Evolutionary conservation across 2,329 filamentous ascomycete species (phyloP).

Genomic region (Clathrospora elynae): DNA sequence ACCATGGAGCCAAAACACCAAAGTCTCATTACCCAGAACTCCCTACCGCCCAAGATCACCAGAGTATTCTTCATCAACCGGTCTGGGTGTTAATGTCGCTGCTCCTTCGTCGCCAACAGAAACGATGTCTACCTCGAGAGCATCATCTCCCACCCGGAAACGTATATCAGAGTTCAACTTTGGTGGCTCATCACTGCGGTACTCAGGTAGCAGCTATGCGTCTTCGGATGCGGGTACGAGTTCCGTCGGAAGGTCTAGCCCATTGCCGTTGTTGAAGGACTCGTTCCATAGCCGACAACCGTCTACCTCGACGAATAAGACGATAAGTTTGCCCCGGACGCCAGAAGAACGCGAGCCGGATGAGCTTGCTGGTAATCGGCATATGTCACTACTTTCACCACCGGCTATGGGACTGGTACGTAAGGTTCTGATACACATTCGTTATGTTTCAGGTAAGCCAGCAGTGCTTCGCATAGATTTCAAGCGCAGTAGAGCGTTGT

Average conservation of each 20-base stretch:
- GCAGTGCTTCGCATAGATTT: too few species aligned
- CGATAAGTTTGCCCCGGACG: constrained; percentile 17
- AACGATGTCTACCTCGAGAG: constrained; percentile 6
- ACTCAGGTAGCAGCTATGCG: constrained; percentile 79
- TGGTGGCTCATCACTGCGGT: constrained; percentile 82
- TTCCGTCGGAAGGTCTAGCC: constrained; percentile 20
- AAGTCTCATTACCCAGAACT: constrained; percentile 6
- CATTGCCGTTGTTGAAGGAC: constrained; percentile 11
- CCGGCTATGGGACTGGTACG: constrained; percentile 32
- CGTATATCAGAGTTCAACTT: constrained; percentile 37
- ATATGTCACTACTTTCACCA: constrained; percentile 29
- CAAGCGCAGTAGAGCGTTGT: too few species aligned
- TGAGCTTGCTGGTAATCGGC: constrained; percentile 16
- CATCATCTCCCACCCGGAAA: constrained; percentile 22
- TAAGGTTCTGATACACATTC: too few species aligned
- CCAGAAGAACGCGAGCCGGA: constrained; percentile 22
- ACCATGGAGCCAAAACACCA: constrained; percentile 9
- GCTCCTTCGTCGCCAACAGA: constrained; percentile 16
- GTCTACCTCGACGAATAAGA: constrained; percentile 19
- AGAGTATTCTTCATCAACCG: constrained; percentile 8
- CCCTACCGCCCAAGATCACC: constrained; percentile 9
- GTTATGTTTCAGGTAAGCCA: too few species aligned
- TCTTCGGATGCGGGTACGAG: constrained; percentile 68
- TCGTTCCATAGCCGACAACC: constrained; percentile 17
- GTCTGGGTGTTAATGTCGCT: constrained; percentile 2